These are phyloP conservation scores for Pichia rugopelliculosa DNA, from an alignment of 805 yeast genomes.

Conservation along the genomic window DNA sequence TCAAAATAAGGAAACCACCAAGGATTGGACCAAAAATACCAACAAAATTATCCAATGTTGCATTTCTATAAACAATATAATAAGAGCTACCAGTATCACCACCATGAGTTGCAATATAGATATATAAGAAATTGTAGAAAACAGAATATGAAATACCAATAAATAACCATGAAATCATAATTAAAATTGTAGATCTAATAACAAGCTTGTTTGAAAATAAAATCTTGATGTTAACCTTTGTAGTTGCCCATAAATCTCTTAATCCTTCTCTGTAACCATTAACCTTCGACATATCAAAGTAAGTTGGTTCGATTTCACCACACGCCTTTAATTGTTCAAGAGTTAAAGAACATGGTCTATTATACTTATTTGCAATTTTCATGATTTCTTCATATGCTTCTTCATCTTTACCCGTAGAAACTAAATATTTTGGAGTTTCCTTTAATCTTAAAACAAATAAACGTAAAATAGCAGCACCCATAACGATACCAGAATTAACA, in stretches of 20 bases:
- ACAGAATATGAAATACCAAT: slow-evolving; percentile 54
- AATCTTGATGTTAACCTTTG: slow-evolving; percentile 34
- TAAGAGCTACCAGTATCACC: slow-evolving; percentile 36
- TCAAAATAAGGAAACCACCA: slow-evolving; percentile 34
- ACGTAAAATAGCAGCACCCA: slow-evolving; percentile 41
- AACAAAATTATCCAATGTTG: slow-evolving; percentile 38
- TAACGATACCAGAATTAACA: slow-evolving; percentile 45
- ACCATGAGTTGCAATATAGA: slow-evolving; percentile 44
- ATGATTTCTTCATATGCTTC: slow-evolving; percentile 39
- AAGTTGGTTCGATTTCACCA: slow-evolving; percentile 33
- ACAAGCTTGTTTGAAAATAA: slow-evolving; percentile 41
- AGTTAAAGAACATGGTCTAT: slow-evolving; percentile 34
- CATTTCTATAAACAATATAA: slow-evolving; percentile 39
- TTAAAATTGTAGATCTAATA: slow-evolving; percentile 38
- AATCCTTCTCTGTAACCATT: slow-evolving; percentile 18
- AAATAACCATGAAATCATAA: slow-evolving; percentile 46
- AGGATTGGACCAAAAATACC: slow-evolving; percentile 47
- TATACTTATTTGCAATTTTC: slow-evolving; percentile 40
- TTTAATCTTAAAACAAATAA: slow-evolving; percentile 37
- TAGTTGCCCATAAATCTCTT: slow-evolving; percentile 23
- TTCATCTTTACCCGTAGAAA: slow-evolving; percentile 45
- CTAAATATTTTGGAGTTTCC: slow-evolving; percentile 51
- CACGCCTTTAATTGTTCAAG: slow-evolving; percentile 38
- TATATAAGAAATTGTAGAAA: slow-evolving; percentile 47
- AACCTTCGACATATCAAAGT: slow-evolving; percentile 15